Conservation (phyloP, 164 flowering plant genomes). For the Aristolochia contorta region DNA sequence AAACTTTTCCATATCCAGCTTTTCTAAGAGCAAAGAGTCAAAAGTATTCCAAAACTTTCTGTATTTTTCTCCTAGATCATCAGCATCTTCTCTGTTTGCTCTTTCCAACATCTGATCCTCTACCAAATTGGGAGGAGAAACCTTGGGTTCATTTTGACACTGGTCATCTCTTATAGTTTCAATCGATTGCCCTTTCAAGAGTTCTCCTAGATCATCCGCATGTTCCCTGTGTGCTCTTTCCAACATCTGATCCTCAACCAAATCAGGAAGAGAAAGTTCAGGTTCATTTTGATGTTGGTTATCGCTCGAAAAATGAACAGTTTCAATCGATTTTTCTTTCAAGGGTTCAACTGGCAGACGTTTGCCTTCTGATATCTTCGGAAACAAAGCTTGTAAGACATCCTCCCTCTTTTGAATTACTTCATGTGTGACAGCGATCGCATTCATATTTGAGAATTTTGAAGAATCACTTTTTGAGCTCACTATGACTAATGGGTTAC, state of each 20-base stretch:
- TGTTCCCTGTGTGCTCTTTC: neutral
- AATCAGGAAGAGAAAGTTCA: neutral
- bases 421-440: slow-evolving; percentile 23
- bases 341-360: neutral
- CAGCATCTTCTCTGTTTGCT: neutral
- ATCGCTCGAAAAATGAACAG: neutral
- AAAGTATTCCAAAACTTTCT: slow-evolving; percentile 12
- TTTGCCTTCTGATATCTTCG: slow-evolving; percentile 11
- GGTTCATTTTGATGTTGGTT: neutral
- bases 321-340: neutral
- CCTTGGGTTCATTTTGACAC: too few relatives aligned
- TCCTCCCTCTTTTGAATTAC: slow-evolving; percentile 25
- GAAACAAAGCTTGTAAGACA: slow-evolving; percentile 31
- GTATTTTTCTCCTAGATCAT: slow-evolving; percentile 2
- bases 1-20: neutral
- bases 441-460: slow-evolving; percentile 12
- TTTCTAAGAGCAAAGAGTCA: slow-evolving; percentile 4
- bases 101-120: neutral
- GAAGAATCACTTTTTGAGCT: slow-evolving; percentile 5
- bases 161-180: too few relatives aligned
- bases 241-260: too few relatives aligned
- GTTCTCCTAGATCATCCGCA: slow-evolving; percentile 1
- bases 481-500: slow-evolving; percentile 51
- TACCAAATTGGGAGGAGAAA: neutral
- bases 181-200: too few relatives aligned